Percentiles rank a stretch among this genome's conserved stretches.
These are phyloP conservation scores for Arthrinium phaeospermum DNA, from an alignment of 2,329 filamentous ascomycete species.

Conservation along the genomic window DNA sequence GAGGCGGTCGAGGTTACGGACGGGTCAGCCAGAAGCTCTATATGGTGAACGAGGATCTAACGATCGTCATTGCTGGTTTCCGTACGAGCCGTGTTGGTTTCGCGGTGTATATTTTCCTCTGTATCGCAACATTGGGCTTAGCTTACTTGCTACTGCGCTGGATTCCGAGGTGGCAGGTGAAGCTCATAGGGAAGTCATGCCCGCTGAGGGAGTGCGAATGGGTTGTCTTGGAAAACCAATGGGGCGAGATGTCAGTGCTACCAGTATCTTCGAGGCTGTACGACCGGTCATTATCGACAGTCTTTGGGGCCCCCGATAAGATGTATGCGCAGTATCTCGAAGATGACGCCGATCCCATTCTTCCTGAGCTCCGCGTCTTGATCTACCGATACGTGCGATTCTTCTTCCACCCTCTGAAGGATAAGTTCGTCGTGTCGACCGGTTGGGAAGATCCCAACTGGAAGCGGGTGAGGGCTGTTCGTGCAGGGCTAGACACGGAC, in stretches of 20 bases:
- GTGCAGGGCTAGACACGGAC: slow-evolving; percentile 83
- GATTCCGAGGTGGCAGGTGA: slow-evolving; percentile 87
- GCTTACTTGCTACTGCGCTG: slow-evolving; percentile 87
- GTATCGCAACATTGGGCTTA: slow-evolving; percentile 74
- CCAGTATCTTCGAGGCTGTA: slow-evolving; percentile 62
- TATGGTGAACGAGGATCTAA: slow-evolving; percentile 91
- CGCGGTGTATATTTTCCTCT: slow-evolving; percentile 71
- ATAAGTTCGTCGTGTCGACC: slow-evolving; percentile 84
- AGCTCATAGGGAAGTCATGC: slow-evolving; percentile 71
- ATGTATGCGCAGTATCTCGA: slow-evolving; percentile 58
- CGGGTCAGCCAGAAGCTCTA: slow-evolving; percentile 88
- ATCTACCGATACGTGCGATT: slow-evolving; percentile 96
- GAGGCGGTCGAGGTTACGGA: slow-evolving; percentile 57
- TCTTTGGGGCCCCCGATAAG: slow-evolving; percentile 73
- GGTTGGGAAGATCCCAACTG: slow-evolving; percentile 95
- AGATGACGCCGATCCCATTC: slow-evolving; percentile 77
- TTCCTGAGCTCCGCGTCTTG: slow-evolving; percentile 76
- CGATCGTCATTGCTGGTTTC: slow-evolving; percentile 92
- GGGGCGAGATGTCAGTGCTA: slow-evolving; percentile 88
- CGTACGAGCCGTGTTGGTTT: slow-evolving; percentile 76
- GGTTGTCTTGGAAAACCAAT: slow-evolving; percentile 97
- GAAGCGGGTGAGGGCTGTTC: slow-evolving; percentile 77
- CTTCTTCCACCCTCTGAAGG: slow-evolving; percentile 85
- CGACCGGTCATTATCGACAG: slow-evolving; percentile 61
- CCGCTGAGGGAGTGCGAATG: slow-evolving; percentile 80